Conservation (phyloP, 768 basidiomycete genomes). For the Suillus clintonianus region DNA sequence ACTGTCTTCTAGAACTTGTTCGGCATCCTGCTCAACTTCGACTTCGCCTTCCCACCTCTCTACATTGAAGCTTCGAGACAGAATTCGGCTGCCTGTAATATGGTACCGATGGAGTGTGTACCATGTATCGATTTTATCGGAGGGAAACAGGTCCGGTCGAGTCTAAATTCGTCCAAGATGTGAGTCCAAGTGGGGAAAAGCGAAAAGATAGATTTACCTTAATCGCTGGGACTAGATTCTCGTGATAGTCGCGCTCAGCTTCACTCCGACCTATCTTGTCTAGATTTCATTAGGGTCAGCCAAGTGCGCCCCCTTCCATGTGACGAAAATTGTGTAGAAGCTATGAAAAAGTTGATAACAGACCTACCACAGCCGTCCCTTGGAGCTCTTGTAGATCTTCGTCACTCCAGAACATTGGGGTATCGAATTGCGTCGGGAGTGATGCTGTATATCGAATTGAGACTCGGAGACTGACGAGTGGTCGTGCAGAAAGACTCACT, state of each 20-base stretch:
- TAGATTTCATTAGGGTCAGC: constrained; percentile 29
- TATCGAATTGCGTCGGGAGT: constrained; percentile 75
- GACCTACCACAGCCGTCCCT: constrained; percentile 88
- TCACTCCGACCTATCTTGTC: constrained; percentile 87
- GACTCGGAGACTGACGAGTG: neutral
- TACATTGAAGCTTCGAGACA: constrained; percentile 91
- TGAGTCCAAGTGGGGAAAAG: neutral
- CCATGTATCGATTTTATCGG: constrained; percentile 40
- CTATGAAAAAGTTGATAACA: constrained; percentile 28
- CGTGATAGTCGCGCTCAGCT: constrained; percentile 71
- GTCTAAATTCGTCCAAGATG: constrained; percentile 40
- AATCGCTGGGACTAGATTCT: constrained; percentile 71
- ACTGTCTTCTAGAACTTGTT: constrained; percentile 35
- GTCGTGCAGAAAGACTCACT: constrained; percentile 42
- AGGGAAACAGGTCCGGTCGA: constrained; percentile 72
- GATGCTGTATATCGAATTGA: constrained; percentile 34
- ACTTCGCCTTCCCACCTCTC: constrained; percentile 49
- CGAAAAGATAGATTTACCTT: constrained; percentile 44
- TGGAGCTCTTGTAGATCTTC: constrained; percentile 71
- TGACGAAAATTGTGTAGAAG: neutral
- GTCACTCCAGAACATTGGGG: constrained; percentile 92
- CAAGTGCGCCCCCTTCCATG: neutral
- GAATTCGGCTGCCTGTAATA: constrained; percentile 86
- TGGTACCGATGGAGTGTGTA: constrained; percentile 82
- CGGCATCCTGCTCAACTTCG: constrained; percentile 15